Conservation (phyloP, 202 grass and related monocot species). For the Setaria italica region DNA sequence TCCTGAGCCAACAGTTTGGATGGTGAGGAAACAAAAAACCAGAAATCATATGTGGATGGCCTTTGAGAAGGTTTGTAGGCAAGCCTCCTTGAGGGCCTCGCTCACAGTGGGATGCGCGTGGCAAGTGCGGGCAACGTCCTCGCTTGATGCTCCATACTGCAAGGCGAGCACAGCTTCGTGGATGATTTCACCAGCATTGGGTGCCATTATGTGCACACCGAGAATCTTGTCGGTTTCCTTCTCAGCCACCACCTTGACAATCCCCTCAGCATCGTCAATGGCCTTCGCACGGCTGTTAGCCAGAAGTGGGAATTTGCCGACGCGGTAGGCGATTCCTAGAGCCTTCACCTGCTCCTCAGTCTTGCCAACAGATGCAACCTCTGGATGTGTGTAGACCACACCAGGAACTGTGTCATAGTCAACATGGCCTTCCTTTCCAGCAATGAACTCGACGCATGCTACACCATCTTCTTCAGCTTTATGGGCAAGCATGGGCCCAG, state of each 20-base stretch:
- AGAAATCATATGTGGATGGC: conserved; percentile 87
- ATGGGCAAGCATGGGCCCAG: conserved; percentile 99
- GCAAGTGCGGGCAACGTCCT: conserved; percentile 93
- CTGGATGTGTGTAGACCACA: conserved; percentile 96
- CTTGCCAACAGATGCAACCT: conserved; percentile 96
- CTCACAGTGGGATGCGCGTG: conserved; percentile 97
- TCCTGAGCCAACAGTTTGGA: conserved; percentile 29
- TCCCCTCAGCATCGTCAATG: conserved; percentile 90
- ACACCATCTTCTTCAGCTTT: conserved; percentile 99
- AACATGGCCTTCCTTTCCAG: conserved; percentile 97
- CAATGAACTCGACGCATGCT: conserved; percentile 90
- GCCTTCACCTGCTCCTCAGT: conserved; percentile 97
- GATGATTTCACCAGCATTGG: conserved; percentile 91
- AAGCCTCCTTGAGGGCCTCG: conserved; percentile 97
- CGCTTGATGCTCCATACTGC: conserved; percentile 95
- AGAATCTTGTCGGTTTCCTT: conserved; percentile 93
- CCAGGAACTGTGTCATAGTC: conserved; percentile 93
- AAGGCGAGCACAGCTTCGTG: conserved; percentile 87
- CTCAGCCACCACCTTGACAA: conserved; percentile 94
- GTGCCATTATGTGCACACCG: conserved; percentile 96
- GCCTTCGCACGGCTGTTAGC: conserved; percentile 98
- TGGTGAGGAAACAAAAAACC: conserved; percentile 40
- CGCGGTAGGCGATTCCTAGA: conserved; percentile 68
- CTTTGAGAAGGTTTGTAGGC: conserved; percentile 87
- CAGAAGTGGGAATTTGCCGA: conserved; percentile 91